These are phyloP conservation scores for Neospora caninum DNA, from an alignment of 169 alveolate genomes.

Conservation along the genomic window DNA sequence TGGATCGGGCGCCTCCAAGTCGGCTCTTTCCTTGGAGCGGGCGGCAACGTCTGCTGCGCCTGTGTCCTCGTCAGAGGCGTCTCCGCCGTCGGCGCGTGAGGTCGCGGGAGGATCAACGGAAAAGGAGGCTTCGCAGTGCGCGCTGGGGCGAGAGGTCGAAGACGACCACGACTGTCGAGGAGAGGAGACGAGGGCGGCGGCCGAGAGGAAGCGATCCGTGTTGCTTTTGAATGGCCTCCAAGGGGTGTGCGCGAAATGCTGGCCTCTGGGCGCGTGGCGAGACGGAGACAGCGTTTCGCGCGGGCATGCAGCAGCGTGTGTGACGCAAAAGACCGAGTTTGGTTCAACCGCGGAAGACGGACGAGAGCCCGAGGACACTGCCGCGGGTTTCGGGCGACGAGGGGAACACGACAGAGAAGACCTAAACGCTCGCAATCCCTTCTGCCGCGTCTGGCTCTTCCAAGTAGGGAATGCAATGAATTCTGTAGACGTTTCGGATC, in stretches of 20 bases:
- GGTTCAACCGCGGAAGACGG: too few relatives aligned
- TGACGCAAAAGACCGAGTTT: too few relatives aligned
- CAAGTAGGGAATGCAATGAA: too few relatives aligned
- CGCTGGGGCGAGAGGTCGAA: not conserved
- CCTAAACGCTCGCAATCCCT: too few relatives aligned
- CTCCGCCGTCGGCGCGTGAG: too few relatives aligned
- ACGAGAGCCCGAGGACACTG: too few relatives aligned
- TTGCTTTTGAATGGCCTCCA: not conserved
- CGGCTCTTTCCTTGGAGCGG: not conserved
- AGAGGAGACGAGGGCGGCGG: not conserved
- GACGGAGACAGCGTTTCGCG: not conserved
- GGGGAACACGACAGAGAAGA: too few relatives aligned
- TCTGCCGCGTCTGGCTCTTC: too few relatives aligned
- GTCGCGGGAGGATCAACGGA: too few relatives aligned
- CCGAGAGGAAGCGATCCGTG: not conserved
- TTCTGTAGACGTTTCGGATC: too few relatives aligned
- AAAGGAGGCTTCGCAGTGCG: conserved; percentile 27
- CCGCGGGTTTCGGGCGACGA: too few relatives aligned
- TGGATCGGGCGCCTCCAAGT: not conserved
- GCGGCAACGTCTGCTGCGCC: conserved; percentile 46
- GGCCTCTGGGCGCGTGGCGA: not conserved
- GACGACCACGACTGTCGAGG: conserved; percentile 26
- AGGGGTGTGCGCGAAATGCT: not conserved
- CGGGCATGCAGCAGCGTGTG: not conserved
- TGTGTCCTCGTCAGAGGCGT: too few relatives aligned